A percentile compares a stretch with the other conserved stretches of the same genome.
phyloP scores from a whole-genome alignment of 495 filamentous ascomycete genomes.

The Acidomyces sp. region DNA sequence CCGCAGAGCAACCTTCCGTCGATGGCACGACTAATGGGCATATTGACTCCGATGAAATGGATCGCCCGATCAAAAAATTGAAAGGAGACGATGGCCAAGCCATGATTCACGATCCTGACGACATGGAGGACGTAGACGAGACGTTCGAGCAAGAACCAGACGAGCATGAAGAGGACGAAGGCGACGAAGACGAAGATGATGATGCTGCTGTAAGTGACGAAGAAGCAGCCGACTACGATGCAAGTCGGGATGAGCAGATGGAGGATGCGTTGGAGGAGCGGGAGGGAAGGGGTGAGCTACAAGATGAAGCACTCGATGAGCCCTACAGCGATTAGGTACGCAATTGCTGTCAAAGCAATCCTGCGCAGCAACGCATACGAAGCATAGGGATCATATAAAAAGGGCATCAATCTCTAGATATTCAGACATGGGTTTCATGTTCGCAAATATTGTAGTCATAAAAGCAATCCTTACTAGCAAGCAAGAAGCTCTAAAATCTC shows the following conservation, averaged over 20 bases:
- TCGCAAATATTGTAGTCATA: no score
- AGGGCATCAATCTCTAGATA: no score
- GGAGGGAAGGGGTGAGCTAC: constrained; percentile 18
- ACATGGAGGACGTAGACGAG: constrained; percentile 13
- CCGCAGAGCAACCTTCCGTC: constrained; percentile 17
- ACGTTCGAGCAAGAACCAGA: constrained; percentile 11
- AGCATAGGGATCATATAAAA: no score
- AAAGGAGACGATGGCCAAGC: constrained; percentile 27
- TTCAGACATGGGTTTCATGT: no score
- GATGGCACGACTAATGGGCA: constrained; percentile 6
- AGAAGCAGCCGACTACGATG: constrained; percentile 40
- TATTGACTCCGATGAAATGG: constrained; percentile 11
- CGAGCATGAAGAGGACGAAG: constrained; percentile 21
- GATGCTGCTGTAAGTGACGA: constrained; percentile 42
- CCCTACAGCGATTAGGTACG: constrained; percentile 6
- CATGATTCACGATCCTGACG: constrained; percentile 7
- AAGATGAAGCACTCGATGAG: constrained; percentile 10
- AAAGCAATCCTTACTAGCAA: no score
- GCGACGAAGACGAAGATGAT: constrained; percentile 40
- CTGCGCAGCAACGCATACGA: no score
- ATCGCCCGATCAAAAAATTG: constrained; percentile 19
- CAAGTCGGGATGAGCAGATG: constrained; percentile 43
- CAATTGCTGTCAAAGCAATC: no score
- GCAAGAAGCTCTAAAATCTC: no score
- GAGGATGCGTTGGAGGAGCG: constrained; percentile 35